A percentile compares a stretch with the other conserved stretches of the same genome.
phyloP scores from a whole-genome alignment of 139 green algal genomes.

The Choricystis sp. region DNA sequence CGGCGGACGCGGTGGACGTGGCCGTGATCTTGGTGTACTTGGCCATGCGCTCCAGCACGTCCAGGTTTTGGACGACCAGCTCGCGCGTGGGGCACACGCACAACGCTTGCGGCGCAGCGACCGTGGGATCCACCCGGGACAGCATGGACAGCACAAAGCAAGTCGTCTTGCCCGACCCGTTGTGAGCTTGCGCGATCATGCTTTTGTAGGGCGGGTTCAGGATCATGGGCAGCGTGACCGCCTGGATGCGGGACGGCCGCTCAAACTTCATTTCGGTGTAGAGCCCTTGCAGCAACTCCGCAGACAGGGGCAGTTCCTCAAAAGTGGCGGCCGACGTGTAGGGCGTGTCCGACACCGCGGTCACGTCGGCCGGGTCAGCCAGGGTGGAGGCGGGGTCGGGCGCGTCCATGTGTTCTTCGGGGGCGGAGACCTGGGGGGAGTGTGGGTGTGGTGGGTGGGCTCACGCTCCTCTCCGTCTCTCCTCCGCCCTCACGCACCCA shows the following conservation, averaged over 20 bases:
- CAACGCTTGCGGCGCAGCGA: slow-evolving; percentile 68
- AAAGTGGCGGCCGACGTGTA: slow-evolving; percentile 69
- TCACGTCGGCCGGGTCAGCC: slow-evolving; percentile 1
- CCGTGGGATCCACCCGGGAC: slow-evolving; percentile 58
- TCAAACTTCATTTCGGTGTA: slow-evolving; percentile 99
- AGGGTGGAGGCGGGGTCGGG: not conserved
- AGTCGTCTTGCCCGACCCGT: slow-evolving; percentile 95
- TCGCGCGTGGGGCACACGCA: slow-evolving; percentile 96
- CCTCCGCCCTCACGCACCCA: too few species aligned
- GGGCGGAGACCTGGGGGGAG: not conserved
- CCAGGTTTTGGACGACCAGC: slow-evolving; percentile 87
- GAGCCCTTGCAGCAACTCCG: slow-evolving; percentile 69
- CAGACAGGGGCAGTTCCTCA: slow-evolving; percentile 63
- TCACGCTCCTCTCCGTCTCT: too few species aligned
- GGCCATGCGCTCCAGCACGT: slow-evolving; percentile 72
- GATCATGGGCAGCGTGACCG: slow-evolving; percentile 91
- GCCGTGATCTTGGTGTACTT: slow-evolving; percentile 58
- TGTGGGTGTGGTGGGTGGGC: too few species aligned
- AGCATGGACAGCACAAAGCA: slow-evolving; percentile 98
- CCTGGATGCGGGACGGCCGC: slow-evolving; percentile 77
- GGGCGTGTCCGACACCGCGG: slow-evolving; percentile 34
- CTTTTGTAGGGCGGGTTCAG: slow-evolving; percentile 63
- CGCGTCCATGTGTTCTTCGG: not conserved
- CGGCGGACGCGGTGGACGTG: slow-evolving; percentile 23
- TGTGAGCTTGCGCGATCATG: slow-evolving; percentile 91